Evolutionary conservation across 805 yeast genomes (phyloP).

Genomic region (Torulaspora delbrueckii): DNA sequence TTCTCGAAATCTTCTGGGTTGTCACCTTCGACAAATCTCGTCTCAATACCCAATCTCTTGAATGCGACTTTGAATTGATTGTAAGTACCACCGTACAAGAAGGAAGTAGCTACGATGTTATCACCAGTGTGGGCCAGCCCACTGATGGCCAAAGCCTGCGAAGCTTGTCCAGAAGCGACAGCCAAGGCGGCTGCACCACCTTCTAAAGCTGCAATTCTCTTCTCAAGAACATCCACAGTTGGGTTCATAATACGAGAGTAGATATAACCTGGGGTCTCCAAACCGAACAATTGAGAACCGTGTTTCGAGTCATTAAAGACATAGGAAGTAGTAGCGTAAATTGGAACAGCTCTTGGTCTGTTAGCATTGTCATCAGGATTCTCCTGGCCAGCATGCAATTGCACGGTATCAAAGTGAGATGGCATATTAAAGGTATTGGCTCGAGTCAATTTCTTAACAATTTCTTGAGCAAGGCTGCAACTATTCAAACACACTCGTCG

Average conservation of each 20-base stretch:
- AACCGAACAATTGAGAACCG: slow-evolving; percentile 86
- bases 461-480: no score
- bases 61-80: slow-evolving; percentile 92
- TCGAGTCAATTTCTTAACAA: no score
- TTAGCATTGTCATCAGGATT: slow-evolving; percentile 54
- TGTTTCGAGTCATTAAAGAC: slow-evolving; percentile 84
- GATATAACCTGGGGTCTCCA: slow-evolving; percentile 78
- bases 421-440: slow-evolving; percentile 33
- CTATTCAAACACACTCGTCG: no score
- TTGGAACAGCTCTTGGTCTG: slow-evolving; percentile 86
- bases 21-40: slow-evolving; percentile 82
- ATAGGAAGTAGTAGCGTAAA: slow-evolving; percentile 86
- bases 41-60: slow-evolving; percentile 81
- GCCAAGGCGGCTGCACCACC: slow-evolving; percentile 90
- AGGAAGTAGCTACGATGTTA: slow-evolving; percentile 82
- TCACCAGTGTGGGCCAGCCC: slow-evolving; percentile 86
- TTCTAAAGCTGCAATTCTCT: slow-evolving; percentile 88
- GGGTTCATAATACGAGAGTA: slow-evolving; percentile 92
- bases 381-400: slow-evolving; percentile 92
- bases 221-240: slow-evolving; percentile 84
- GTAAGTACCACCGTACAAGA: slow-evolving; percentile 91
- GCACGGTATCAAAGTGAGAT: slow-evolving; percentile 81
- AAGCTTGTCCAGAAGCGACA: slow-evolving; percentile 93
- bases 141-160: slow-evolving; percentile 79
- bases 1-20: slow-evolving; percentile 63